Base-by-base conservation (phyloP, 139 green algal genomes). In the Chlamydomonas sp. region DNA sequence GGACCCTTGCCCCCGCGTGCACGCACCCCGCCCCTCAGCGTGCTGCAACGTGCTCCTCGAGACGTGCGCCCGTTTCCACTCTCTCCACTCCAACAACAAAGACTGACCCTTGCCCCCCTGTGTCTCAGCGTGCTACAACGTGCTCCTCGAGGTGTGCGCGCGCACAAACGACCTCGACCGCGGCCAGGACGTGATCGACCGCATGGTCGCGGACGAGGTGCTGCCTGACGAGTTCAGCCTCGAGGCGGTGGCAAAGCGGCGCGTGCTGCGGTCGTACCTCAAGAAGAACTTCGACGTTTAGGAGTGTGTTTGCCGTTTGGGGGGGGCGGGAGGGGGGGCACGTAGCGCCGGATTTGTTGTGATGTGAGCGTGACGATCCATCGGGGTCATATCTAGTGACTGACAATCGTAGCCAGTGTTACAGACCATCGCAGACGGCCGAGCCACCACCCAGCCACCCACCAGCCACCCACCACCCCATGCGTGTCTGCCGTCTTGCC, bases 111-210 rank as follows among this genome's bases (percentile, higher is more conserved):
- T 20, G 20, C 20, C 13, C 13, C 43, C 43, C 43, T 54, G 20
- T 20, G 16, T n/a, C n/a, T n/a, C 80, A 88, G 84, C 75, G 1
- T 84, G 79, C 8, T 94, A 86, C 84, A 96, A 93, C 72, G 78
- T 77, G 5, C 66, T 96, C 72, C 80, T 96, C 36, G 86, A 91
- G 58, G 76, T 90, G 10, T 96, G 90, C 71, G 78, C 73, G 24
- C 76, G 74, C 50, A 88, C 79, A 3, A 87, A 88, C n/a, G 90
- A 96, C 69, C 66, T 84, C 26, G 81, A 87, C 28, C 67, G 90
- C 2, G 90, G 84, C 0, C 60, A 81, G 28, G 87, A 93, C 49
- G 76, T 96, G n/a, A 82, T 96, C 58, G 83, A 87, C 22, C 82
- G 87, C 69, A 96, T 96, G 90, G 69, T 64, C 34, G 38, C 58